These are phyloP conservation scores for Sarocladium oryzae DNA, from an alignment of 2,329 filamentous ascomycete species.

Conservation along the genomic window DNA sequence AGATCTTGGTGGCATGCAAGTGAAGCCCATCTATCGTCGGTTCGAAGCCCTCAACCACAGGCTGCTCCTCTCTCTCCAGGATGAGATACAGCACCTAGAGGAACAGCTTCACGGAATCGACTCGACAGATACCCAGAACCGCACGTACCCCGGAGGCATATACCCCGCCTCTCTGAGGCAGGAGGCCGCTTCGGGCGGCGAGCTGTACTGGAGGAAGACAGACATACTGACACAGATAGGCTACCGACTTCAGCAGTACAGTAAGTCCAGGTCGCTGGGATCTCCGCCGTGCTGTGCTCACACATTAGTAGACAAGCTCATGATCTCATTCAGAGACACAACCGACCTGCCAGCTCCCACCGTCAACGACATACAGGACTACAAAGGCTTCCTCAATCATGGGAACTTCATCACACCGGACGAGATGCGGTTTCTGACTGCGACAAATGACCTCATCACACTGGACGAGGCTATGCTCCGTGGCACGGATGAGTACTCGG, in stretches of 20 bases:
- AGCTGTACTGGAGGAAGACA: slow-evolving; percentile 54
- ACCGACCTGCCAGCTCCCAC: slow-evolving; percentile 44
- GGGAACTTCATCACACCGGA: slow-evolving; percentile 49
- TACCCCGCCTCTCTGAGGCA: slow-evolving; percentile 54
- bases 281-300: no score
- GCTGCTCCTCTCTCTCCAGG: slow-evolving; percentile 74
- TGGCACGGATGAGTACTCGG: slow-evolving; percentile 12
- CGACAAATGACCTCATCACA: slow-evolving; percentile 47
- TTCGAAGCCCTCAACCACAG: slow-evolving; percentile 81
- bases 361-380: slow-evolving; percentile 37
- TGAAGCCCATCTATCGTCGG: slow-evolving; percentile 68
- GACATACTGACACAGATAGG: slow-evolving; percentile 57
- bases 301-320: slow-evolving; percentile 42
- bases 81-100: slow-evolving; percentile 76
- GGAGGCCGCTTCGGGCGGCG: slow-evolving; percentile 46
- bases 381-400: slow-evolving; percentile 48
- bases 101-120: slow-evolving; percentile 69
- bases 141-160: slow-evolving; percentile 32
- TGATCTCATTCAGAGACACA: slow-evolving; percentile 50
- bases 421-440: slow-evolving; percentile 55
- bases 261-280: slow-evolving; percentile 32
- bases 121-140: slow-evolving; percentile 42
- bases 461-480: slow-evolving; percentile 12
- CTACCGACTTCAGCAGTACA: slow-evolving; percentile 62
- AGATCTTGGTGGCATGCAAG: slow-evolving; percentile 15